These are phyloP conservation scores for Melocanna baccifera DNA, from an alignment of 176 grass and related monocot species.

Conservation along the genomic window DNA sequence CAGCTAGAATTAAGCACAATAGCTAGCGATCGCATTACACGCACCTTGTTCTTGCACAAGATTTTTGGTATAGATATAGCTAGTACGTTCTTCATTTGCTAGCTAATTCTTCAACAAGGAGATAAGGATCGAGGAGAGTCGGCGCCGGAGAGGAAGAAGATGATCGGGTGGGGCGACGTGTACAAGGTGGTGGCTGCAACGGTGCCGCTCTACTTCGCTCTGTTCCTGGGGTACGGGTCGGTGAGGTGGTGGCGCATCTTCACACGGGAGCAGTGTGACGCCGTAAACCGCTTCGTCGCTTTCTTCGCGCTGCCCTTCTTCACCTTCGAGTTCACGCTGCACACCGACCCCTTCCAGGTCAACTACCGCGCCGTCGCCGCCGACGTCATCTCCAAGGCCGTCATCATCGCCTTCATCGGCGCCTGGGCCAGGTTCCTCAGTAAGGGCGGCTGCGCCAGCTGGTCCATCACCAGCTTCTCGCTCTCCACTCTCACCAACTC, in stretches of 20 bases:
- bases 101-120: background rate
- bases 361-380: conserved; percentile 84
- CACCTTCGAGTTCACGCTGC: conserved; percentile 92
- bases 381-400: conserved; percentile 75
- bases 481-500: conserved; percentile 78
- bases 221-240: conserved; percentile 77
- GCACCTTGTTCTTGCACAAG: background rate
- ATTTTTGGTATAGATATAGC: background rate
- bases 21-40: background rate
- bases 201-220: conserved; percentile 81
- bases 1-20: background rate
- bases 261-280: conserved; percentile 83
- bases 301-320: conserved; percentile 88
- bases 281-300: conserved; percentile 82
- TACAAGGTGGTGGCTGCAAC: conserved; percentile 89
- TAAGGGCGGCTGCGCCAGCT: conserved; percentile 51
- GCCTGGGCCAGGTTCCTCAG: conserved; percentile 53
- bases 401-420: conserved; percentile 58
- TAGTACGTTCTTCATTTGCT: background rate
- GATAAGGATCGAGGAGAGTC: background rate
- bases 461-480: conserved; percentile 81
- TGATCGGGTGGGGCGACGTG: conserved; percentile 77
- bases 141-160: conserved; percentile 17
- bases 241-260: conserved; percentile 94
- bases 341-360: conserved; percentile 87